Base-by-base conservation (phyloP, 164 flowering plant genomes). In the Sextonia rubra region DNA sequence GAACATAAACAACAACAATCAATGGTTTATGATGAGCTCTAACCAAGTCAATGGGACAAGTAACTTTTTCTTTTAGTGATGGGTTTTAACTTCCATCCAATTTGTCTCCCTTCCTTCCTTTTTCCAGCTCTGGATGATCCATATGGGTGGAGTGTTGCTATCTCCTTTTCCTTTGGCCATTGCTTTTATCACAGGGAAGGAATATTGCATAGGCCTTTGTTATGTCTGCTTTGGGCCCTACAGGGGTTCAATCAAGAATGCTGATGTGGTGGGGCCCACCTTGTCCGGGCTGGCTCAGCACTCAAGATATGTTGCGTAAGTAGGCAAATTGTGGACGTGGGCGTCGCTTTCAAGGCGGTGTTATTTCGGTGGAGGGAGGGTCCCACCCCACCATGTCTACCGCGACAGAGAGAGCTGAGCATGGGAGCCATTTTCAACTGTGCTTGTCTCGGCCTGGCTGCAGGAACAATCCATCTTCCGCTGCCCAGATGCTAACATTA, bases 161-260 rank as follows among this genome's bases (percentile, higher is more conserved):
- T 87, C 86, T 80, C 69, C 81, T 85, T 86, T 81, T 74, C 68
- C 81, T 72, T 72, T 77, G 78, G 73, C 83, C 79, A 76, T 84
- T 82, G 82, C 86, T 87, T 86, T 86, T 84, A 25, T 79, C 82
- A 75, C 77, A 82, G 87, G 82, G 75, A 86, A 85, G 85, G 86
- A 87, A 87, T 80, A 63, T 63, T 79, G 76, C 72, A 80, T 79
- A 80, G 83, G 80, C 77, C 26, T 25, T 77, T 80, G 79, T 75
- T 76, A 68, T 77, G 81, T 75, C 75, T 73, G 72, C 66, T 77
- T 78, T 82, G 85, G 84, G 76, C 83, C 84, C 72, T 70, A 8
- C 27, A 1, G 70, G n/a, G 27, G 69, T 56, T 47, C 82, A 74
- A 82, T 79, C 84, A 69, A 71, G 61, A 37, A 71, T 78, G 64